Percentiles rank a stretch among this genome's conserved stretches.
Evolutionary conservation across 257 asterid genomes (phyloP).

Genomic region (Rauvolfia tetraphylla): DNA sequence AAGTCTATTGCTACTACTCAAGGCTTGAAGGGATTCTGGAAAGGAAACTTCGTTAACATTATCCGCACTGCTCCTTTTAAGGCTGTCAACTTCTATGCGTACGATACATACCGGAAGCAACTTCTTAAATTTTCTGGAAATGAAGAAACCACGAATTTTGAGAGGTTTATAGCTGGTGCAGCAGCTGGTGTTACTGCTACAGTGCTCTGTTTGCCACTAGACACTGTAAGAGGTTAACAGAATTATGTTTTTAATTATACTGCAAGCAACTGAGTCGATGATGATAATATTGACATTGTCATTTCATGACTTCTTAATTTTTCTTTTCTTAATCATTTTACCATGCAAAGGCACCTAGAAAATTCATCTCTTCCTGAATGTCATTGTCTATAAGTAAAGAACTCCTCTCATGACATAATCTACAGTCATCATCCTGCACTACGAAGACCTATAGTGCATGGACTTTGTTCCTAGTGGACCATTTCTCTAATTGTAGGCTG

Average conservation of each 20-base stretch:
- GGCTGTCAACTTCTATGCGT: conserved; percentile 89
- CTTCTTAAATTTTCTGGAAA: conserved; percentile 65
- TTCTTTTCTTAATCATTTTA: neutral
- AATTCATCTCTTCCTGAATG: neutral
- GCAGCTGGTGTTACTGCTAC: conserved; percentile 99
- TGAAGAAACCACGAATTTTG: conserved; percentile 71
- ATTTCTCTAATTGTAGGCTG: neutral
- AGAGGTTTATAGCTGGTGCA: conserved; percentile 92
- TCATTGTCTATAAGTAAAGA: neutral
- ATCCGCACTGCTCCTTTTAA: conserved; percentile 99
- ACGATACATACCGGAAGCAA: conserved; percentile 88
- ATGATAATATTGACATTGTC: neutral
- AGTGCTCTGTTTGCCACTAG: conserved; percentile 92
- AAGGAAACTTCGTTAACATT: conserved; percentile 86
- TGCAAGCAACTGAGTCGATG: neutral
- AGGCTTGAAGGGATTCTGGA: conserved; percentile 97
- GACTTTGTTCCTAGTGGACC: neutral
- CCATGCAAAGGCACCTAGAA: neutral
- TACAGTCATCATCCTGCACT: neutral
- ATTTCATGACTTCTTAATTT: neutral
- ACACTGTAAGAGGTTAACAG: conserved; percentile 62
- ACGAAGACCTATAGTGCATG: neutral
- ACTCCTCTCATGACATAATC: neutral
- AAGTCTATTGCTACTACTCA: conserved; percentile 76
- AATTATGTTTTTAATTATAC: neutral